Base-by-base conservation (phyloP, 495 filamentous ascomycete genomes). In the Talaromyces proteolyticus region DNA sequence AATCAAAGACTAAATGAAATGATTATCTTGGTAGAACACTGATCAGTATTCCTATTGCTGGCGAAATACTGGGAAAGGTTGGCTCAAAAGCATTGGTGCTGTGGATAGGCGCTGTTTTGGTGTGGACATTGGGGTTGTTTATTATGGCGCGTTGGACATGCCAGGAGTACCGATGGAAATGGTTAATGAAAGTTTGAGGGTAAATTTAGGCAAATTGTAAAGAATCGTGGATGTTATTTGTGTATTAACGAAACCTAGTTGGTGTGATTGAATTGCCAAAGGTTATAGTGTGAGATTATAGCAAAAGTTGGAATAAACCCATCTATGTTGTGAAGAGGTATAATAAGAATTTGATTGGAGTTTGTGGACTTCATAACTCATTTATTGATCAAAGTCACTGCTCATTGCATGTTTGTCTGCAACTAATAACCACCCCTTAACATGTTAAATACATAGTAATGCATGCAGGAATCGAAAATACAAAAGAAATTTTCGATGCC, bases 61-160 rank as follows among this genome's bases (percentile, higher is more conserved):
- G 69, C 23, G 67, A 70, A 23, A 65, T 72, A 67, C 55, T 72
- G 3, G 66, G 70, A 39, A 66, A 65, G 22, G 63, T 68, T 3
- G 69, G 69, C 1, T 53, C 57, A 20, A 54, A 49, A 20, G 61
- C 63, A 10, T 63, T 72, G 58, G 65, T 70, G 0, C 60, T 62
- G 0, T 72, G 58, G 53, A 46, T 70, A n/a, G 67, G 69, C 0
- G 54, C 61, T 42, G 54, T 77, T 8, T 47, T 77, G 6, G 47
- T 73, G 0, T 47, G 73, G 2, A 56, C 69, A 1, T 51, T 70
- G 42, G 54, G 60, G 0, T 57, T 69, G 46, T 73, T 77, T 34
- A 5, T 67, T 11, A 66, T 70, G 60, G 70, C 71, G 2, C 59
- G 74, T 26, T 77, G 74, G 74, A 69, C 72, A 4, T 76, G 74